Base-by-base conservation (phyloP, 2,329 filamentous ascomycete species). In the Allantophomopsis lycopodina region DNA sequence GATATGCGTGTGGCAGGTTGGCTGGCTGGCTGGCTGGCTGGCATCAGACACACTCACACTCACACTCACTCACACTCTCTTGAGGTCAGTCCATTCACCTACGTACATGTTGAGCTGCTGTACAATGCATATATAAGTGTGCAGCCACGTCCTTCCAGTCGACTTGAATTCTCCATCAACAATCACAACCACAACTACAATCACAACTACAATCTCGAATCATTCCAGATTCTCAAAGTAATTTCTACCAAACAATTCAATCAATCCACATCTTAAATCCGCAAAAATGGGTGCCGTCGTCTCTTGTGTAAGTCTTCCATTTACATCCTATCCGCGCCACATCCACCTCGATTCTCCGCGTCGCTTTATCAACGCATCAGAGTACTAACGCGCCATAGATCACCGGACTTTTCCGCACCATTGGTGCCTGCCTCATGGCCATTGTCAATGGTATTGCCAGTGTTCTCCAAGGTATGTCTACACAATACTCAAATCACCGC, bases 381-480 rank as follows among this genome's bases (percentile, higher is more conserved):
- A n/a, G 16, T 15, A 14, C 44, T 47, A 46, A 50, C 36, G 32
- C 31, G 17, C 30, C 30, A 47, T 34, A 57, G 55, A 55, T 57
- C 40, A 44, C 46, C 21, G 44, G 46, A 40, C 35, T 56, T 33
- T 56, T 53, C 49, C 52, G 48, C 31, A 50, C 55, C 38, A 56
- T 57, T 42, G 55, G 55, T 28, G 41, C 48, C 18, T 50, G 50
- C 33, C 46, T 57, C 32, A 56, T 71, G 63, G 64, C 64, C 46
- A 62, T 75, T 45, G 64, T 75, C 45, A 69, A 71, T 47, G 68
- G 63, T 38, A 71, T 75, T 45, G 70, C 53, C 32, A 42, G 42
- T n/a, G 45, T 55, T 21, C 49, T 55, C n/a, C 46, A 52, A 44
- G 51, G 48, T 20, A 36, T 14, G 37, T 34, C 10, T 38, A 6